Evolutionary conservation across 2,329 filamentous ascomycete genomes (phyloP), one percentile per base, ranked within the genome.

Genomic region (Alternaria atra): DNA sequence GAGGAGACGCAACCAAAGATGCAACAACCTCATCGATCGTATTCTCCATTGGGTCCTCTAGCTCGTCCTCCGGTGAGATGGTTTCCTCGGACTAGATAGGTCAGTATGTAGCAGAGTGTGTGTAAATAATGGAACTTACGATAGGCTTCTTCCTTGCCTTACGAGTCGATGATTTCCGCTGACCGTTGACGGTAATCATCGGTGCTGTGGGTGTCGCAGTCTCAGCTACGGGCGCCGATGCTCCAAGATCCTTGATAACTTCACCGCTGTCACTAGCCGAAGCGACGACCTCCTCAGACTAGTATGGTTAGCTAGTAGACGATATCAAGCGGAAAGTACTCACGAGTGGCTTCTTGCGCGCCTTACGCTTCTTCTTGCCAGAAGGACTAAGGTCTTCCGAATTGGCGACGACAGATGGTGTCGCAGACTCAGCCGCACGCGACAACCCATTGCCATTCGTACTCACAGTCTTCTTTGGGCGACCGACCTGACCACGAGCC

Each of bases 221-320:
- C 42, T 65, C 59, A 32, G 57, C 40, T 10, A 40, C 30, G 6
- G 55, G 43, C 5, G 58, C 44, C 52, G 55, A 40, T 39, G 47
- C 52, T 17, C 66, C 65, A 29, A 46, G 46, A 13, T 71, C 58
- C 13, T 72, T 65, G 8, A 52, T 50, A 29, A 68, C 59, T 23
- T 75, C 71, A 60, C 46, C 60, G 25, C 61, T 69, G 50, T 72
- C 70, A 53, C 62, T 65, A n/a, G 73, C 72, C 54, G 69, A 73
- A 40, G 65, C 72, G n/a, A 76, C 66, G 12, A 76, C 60, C 55
- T 75, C 72, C 51, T 74, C 63, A 15, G 73, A 76, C 73, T 76
- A 55, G 39, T 32, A 17, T 40, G 43, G 74, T 52, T 70, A 68
- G 52, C 52, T 6, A 44, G 51, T 32, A 42, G 29, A 32, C 29